phyloP scores from a whole-genome alignment of 2,329 filamentous ascomycete species.

The Mycocentrospora acerina region DNA sequence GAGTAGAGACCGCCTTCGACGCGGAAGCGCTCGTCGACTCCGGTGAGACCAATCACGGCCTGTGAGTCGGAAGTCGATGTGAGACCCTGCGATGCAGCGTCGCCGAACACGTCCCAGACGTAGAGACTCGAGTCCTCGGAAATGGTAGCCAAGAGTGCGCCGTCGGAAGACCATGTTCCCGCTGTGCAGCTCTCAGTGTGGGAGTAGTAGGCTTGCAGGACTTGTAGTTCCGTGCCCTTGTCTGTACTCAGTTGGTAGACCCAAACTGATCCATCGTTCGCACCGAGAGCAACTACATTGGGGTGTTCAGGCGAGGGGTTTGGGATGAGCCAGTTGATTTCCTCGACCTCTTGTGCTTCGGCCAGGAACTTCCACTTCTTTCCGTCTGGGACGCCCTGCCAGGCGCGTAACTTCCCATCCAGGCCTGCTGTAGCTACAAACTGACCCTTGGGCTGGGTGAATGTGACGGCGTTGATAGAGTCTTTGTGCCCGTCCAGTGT shows the following conservation, averaged over 20 bases:
- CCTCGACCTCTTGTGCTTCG: slow-evolving; percentile 85
- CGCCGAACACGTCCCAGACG: slow-evolving; percentile 89
- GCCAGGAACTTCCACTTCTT: slow-evolving; percentile 67
- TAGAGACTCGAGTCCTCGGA: slow-evolving; percentile 86
- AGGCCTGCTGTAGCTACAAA: slow-evolving; percentile 85
- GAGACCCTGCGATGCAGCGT: slow-evolving; percentile 66
- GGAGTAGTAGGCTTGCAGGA: slow-evolving; percentile 89
- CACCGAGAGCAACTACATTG: slow-evolving; percentile 84
- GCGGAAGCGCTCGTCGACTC: slow-evolving; percentile 82
- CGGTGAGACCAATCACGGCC: slow-evolving; percentile 74
- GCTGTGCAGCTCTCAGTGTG: slow-evolving; percentile 86
- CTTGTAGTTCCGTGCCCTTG: slow-evolving; percentile 65
- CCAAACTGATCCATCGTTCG: slow-evolving; percentile 91
- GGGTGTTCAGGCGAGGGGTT: slow-evolving; percentile 71
- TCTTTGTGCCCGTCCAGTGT: slow-evolving; percentile 88
- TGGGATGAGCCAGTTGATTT: slow-evolving; percentile 85
- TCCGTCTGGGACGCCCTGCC: slow-evolving; percentile 56
- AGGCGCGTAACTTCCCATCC: slow-evolving; percentile 78
- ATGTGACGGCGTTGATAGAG: slow-evolving; percentile 82
- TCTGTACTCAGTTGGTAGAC: slow-evolving; percentile 81
- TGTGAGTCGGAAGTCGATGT: slow-evolving; percentile 58
- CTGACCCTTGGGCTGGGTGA: slow-evolving; percentile 80
- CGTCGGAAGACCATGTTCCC: slow-evolving; percentile 87
- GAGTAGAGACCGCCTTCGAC: slow-evolving; percentile 91
- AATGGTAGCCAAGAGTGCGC: slow-evolving; percentile 81